These are phyloP conservation scores for Pseudoneurospora amorphoporcata DNA, from an alignment of 495 filamentous ascomycete species.

Conservation along the genomic window DNA sequence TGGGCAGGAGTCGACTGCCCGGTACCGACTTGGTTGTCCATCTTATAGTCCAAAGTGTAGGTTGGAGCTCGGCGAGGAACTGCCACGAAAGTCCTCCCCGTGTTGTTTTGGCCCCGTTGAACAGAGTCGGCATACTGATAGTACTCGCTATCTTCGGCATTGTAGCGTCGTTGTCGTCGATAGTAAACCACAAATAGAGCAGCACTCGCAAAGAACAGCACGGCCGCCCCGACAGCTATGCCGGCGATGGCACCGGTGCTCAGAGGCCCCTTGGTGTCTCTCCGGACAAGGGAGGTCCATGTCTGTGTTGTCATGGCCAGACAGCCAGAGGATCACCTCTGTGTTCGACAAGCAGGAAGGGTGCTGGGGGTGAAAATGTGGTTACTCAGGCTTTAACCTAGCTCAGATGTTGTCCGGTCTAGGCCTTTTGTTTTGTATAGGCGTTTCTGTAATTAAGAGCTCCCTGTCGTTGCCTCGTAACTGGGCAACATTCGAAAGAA, in stretches of 20 bases:
- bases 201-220: constrained; percentile 27
- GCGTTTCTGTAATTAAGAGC: background rate
- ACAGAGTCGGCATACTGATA: background rate
- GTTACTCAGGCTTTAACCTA: background rate
- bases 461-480: background rate
- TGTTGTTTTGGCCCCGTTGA: constrained; percentile 1
- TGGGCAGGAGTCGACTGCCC: constrained; percentile 17
- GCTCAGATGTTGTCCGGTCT: background rate
- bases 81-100: constrained; percentile 2
- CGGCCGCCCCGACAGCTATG: constrained; percentile 28
- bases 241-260: constrained; percentile 37
- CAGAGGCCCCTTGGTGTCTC: constrained; percentile 5
- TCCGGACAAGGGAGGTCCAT: background rate
- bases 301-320: background rate
- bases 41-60: constrained; percentile 26
- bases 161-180: constrained; percentile 25
- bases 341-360: background rate
- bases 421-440: background rate
- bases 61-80: constrained; percentile 1
- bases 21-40: constrained; percentile 16
- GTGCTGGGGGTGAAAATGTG: background rate
- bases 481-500: background rate
- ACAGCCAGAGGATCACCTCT: background rate
- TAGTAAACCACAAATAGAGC: constrained; percentile 34
- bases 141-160: constrained; percentile 11